A percentile compares a stretch with the other conserved stretches of the same genome.
phyloP scores from a whole-genome alignment of 2,329 filamentous ascomycete species.

The Colletotrichum sojae region DNA sequence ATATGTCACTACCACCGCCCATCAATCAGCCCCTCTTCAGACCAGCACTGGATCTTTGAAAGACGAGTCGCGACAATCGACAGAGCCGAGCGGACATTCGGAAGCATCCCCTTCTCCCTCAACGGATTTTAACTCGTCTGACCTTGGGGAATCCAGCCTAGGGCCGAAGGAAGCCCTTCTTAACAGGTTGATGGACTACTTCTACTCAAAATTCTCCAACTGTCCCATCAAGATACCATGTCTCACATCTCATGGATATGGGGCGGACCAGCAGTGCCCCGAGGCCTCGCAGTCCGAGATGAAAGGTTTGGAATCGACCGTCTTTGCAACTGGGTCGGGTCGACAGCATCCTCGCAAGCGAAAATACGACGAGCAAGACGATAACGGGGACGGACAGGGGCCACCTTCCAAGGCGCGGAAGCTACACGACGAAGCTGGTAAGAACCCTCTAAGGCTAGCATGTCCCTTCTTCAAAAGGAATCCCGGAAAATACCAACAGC shows the following conservation, averaged over 20 bases:
- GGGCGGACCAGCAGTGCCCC: accelerated
- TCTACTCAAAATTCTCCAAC: not conserved
- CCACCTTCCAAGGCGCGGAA: not conserved
- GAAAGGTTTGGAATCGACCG: too few species aligned
- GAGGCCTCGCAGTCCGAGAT: not conserved
- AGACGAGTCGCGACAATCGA: too few species aligned
- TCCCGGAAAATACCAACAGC: not conserved
- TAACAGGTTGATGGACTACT: not conserved
- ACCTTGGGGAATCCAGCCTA: not conserved
- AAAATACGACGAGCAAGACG: not conserved
- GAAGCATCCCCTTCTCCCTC: not conserved
- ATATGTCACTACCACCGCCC: too few species aligned
- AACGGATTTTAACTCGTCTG: not conserved
- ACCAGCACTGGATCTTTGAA: too few species aligned
- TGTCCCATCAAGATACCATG: not conserved
- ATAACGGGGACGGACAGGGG: not conserved
- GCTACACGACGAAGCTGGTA: not conserved
- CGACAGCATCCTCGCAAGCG: too few species aligned
- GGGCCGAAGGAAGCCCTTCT: not conserved
- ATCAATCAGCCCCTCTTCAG: too few species aligned
- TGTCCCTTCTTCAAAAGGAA: not conserved
- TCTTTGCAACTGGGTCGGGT: too few species aligned
- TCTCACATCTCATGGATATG: not conserved
- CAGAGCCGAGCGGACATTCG: not conserved
- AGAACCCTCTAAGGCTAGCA: not conserved